These are phyloP conservation scores for Heliosperma pusillum DNA, from an alignment of 148 eudicot species.

Conservation along the genomic window DNA sequence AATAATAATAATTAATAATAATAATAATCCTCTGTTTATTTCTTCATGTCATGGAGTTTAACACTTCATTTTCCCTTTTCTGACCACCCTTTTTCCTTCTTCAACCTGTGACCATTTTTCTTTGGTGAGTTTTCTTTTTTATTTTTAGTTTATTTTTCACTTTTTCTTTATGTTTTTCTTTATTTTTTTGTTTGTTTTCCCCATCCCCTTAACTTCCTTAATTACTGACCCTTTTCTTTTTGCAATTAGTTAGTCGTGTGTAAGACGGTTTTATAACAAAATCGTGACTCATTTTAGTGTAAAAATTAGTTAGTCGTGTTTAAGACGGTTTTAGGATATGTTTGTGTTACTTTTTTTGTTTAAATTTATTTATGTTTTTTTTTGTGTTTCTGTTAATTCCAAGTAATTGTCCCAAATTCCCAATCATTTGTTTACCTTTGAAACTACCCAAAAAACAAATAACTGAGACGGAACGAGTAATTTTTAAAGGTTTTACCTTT, in stretches of 20 bases:
- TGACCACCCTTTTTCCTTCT: neutral
- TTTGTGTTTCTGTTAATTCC: neutral
- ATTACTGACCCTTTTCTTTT: neutral
- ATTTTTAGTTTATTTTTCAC: neutral
- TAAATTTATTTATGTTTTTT: neutral
- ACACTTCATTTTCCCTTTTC: slow-evolving; percentile 4
- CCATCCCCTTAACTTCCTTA: neutral
- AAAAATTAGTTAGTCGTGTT: too few species aligned
- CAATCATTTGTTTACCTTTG: too few species aligned
- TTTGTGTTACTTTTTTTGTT: neutral
- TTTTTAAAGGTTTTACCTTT: neutral
- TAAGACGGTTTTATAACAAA: too few species aligned
- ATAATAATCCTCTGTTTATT: neutral
- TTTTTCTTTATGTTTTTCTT: neutral
- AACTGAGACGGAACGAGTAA: too few species aligned
- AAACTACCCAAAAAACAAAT: too few species aligned
- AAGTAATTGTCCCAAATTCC: too few species aligned
- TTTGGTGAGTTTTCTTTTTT: neutral
- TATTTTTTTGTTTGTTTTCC: neutral
- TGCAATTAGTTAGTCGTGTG: too few species aligned
- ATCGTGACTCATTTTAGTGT: too few species aligned
- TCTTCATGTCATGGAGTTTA: neutral
- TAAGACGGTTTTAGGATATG: too few species aligned
- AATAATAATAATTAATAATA: neutral
- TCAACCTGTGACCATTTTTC: neutral